Conservation (phyloP, 73 alveolate species). For the Durusdinium trenchii region DNA sequence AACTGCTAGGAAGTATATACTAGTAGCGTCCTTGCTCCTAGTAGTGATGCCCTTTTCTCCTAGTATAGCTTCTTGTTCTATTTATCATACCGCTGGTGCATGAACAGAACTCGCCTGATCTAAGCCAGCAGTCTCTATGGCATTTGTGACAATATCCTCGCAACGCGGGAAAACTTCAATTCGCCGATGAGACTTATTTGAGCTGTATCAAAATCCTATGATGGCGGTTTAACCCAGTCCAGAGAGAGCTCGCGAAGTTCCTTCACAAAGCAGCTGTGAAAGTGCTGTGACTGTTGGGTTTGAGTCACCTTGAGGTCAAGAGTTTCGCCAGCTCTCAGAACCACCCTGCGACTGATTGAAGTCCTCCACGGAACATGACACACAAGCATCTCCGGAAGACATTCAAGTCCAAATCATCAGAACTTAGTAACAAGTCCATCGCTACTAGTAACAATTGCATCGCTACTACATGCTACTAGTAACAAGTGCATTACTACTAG, state of each 20-base stretch:
- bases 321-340: slow-evolving; percentile 78
- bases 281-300: not conserved
- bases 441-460: no score
- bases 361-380: slow-evolving; percentile 28
- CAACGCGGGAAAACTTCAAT: not conserved
- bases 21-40: no score
- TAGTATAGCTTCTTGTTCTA: no score
- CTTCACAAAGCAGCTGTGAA: not conserved
- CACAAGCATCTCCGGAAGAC: not conserved
- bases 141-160: slow-evolving; percentile 83
- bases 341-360: slow-evolving; percentile 19
- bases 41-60: no score
- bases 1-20: no score
- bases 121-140: slow-evolving; percentile 74
- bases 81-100: no score
- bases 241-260: slow-evolving; percentile 73
- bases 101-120: slow-evolving; percentile 78
- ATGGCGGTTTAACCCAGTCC: slow-evolving; percentile 9
- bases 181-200: not conserved
- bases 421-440: no score
- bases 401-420: no score
- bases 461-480: no score
- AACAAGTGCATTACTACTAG: no score
- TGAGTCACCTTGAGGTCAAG: slow-evolving; percentile 39
- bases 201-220: not conserved